phyloP scores from a whole-genome alignment of 1,139 yeast genomes.

The Nakaseomyces uthaithaninus region DNA sequence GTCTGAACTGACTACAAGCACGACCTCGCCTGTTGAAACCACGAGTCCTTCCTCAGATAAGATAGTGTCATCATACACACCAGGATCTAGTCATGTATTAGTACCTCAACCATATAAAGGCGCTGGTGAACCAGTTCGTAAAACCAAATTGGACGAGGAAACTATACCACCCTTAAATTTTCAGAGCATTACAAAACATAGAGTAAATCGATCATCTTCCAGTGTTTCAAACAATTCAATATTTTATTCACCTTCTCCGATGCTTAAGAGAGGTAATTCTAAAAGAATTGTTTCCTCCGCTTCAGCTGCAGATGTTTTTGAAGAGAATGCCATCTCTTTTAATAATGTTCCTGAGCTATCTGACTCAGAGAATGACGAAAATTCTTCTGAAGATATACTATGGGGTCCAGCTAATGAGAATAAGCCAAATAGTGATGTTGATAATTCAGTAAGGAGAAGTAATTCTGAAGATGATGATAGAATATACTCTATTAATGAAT shows the following conservation, averaged over 20 bases:
- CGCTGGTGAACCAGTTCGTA: constrained; percentile 19
- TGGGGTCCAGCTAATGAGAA: constrained; percentile 11
- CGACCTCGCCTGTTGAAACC: constrained; percentile 9
- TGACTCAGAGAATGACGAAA: constrained; percentile 37
- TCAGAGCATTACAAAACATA: constrained; percentile 11
- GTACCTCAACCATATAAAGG: constrained; percentile 39
- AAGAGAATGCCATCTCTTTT: constrained; percentile 62
- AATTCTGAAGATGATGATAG: constrained; percentile 15
- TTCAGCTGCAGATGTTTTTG: constrained; percentile 45
- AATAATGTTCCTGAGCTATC: constrained; percentile 57
- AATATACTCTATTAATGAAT: constrained; percentile 11
- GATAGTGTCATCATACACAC: constrained; percentile 33
- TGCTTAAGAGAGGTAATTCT: constrained; percentile 47
- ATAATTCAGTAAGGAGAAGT: constrained; percentile 7
- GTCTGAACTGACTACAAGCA: constrained; percentile 11
- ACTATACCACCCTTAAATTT: constrained; percentile 12
- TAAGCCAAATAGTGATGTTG: constrained; percentile 2
- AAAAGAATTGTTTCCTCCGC: constrained; percentile 37
- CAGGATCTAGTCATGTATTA: constrained; percentile 36
- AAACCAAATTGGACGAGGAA: constrained; percentile 15
- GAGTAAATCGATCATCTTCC: constrained; percentile 24
- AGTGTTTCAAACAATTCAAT: constrained; percentile 21
- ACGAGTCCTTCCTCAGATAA: constrained; percentile 18
- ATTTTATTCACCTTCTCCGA: constrained; percentile 36
- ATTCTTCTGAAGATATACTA: constrained; percentile 18